These are phyloP conservation scores for Rhizophora mangle DNA, from an alignment of 345 rosid species.

Conservation along the genomic window DNA sequence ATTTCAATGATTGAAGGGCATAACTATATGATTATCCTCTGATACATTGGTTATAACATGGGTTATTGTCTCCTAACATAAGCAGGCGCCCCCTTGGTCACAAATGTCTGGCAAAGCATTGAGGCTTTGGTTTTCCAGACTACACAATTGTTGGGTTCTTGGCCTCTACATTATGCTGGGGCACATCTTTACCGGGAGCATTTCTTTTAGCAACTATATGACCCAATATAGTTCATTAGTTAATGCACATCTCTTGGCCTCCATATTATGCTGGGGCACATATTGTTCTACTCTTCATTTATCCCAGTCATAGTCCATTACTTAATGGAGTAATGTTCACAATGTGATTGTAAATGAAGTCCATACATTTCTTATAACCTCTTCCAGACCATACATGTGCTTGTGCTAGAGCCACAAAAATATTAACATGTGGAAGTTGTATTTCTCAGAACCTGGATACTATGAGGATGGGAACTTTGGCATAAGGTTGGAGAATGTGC, in stretches of 20 bases:
- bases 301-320: no score
- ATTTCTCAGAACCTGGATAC: conserved; percentile 79
- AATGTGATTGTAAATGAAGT: no score
- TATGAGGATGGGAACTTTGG: conserved; percentile 95
- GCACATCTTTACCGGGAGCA: background rate
- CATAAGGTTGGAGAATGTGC: conserved; percentile 92
- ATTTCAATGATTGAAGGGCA: background rate
- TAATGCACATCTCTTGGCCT: no score
- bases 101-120: background rate
- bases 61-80: background rate
- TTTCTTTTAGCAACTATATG: no score
- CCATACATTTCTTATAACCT: conserved; percentile 11
- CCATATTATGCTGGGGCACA: no score
- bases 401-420: no score
- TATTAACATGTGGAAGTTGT: background rate
- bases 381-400: no score
- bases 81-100: background rate
- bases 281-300: no score
- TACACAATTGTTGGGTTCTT: background rate
- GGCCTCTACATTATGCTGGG: background rate
- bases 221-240: no score
- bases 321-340: no score
- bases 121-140: background rate
- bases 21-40: background rate
- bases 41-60: background rate